Base-by-base conservation (phyloP, 345 rosid species). In the Pugionium dolabratum region DNA sequence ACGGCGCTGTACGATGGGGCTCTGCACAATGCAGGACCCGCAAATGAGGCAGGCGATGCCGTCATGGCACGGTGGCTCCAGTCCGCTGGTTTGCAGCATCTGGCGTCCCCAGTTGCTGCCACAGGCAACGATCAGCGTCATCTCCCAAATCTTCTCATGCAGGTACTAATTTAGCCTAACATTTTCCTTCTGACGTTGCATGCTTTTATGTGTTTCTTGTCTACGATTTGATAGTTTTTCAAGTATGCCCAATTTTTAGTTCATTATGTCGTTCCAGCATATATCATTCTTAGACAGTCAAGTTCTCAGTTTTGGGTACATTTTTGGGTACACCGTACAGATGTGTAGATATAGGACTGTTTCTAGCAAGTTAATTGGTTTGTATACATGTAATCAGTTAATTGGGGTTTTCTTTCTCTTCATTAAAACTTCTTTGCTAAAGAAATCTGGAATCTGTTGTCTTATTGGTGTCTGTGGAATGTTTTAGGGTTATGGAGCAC, bases 11-110 rank as follows among this genome's bases (percentile, higher is more conserved):
- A 82, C 62, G 99, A 95, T 81, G 79, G 84, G 0, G 87, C 18
- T 18, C 18, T 85, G 81, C 84, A 73, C 58, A 83, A 79, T 85
- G 84, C 89, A 2, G 88, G 82, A 37, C 75, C 88, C n/a, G 54
- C 84, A 2, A 77, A 83, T 36, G 97, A 91, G 62, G 86, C 95
- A 0, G 88, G 97, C 2, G 99, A 94, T 71, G 96, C 97, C 0
- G 97, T 94, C 57, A 94, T 91, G 97, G 96, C 97, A 9, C 88
- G 99, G 71, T 94, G 96, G 97, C 89, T 94, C 67, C 97, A 94
- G 80, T 94, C 97, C 9, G 95, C 96, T 48, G 99, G 99, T 59
- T 75, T 94, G 85, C 99, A 94, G 91, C 99, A 94, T 85, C 90
- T 94, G 82, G 99, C 95, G 66, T 91, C 99, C 56, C 99, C 99